phyloP scores from a whole-genome alignment of 2,329 filamentous ascomycete genomes.

The Microdochium nivale region DNA sequence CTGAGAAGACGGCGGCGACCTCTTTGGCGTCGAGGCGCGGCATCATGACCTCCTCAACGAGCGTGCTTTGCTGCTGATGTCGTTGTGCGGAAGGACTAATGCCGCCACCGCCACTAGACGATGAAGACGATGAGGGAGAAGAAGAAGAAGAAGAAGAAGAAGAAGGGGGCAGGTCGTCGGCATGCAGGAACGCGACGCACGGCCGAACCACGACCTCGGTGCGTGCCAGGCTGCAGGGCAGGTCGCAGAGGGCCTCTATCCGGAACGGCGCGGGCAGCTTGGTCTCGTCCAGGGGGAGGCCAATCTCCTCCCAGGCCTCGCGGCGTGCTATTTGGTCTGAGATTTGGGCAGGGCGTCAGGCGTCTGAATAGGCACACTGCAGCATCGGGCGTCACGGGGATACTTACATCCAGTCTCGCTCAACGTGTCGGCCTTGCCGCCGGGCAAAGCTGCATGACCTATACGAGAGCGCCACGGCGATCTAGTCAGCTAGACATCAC shows the following conservation, averaged over 20 bases:
- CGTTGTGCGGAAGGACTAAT: too few species aligned
- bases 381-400: too few species aligned
- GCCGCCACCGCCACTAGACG: too few species aligned
- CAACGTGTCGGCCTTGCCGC: constrained; percentile 58
- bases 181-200: constrained; percentile 70
- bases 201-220: constrained; percentile 68
- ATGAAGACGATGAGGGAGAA: too few species aligned
- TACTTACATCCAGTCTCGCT: constrained; percentile 52
- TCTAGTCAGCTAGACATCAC: background rate
- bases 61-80: constrained; percentile 22
- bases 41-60: constrained; percentile 63
- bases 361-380: background rate
- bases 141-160: too few species aligned
- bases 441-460: constrained; percentile 77
- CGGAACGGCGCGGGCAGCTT: constrained; percentile 68
- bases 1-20: constrained; percentile 89
- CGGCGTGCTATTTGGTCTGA: constrained; percentile 74
- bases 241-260: constrained; percentile 79
- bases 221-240: constrained; percentile 67
- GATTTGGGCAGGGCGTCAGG: background rate
- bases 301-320: constrained; percentile 90
- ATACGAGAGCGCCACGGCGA: background rate
- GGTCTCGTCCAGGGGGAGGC: constrained; percentile 63
- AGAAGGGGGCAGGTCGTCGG: constrained; percentile 32
- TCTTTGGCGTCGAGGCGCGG: constrained; percentile 81